Percentiles rank a stretch among this genome's conserved stretches.
Conservation (phyloP, 2,329 filamentous ascomycete genomes). For the Daldinia sp. region DNA sequence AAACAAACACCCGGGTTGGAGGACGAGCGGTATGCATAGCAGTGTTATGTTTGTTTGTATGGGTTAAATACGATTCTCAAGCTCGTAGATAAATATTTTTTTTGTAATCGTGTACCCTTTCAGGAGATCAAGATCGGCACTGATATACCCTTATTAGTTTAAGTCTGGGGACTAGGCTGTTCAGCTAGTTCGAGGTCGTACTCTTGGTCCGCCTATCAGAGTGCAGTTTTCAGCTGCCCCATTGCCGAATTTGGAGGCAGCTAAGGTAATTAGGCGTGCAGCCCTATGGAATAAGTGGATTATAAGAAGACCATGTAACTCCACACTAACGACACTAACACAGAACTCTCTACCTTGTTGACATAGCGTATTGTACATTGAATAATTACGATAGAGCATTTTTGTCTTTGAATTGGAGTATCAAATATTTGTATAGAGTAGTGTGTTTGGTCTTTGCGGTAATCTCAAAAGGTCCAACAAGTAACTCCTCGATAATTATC, state of each 20-base stretch:
- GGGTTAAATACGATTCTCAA: not conserved
- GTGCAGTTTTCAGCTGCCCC: not conserved
- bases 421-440: too few species aligned
- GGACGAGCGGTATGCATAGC: not conserved
- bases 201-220: not conserved
- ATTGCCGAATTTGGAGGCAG: not conserved
- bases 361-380: too few species aligned
- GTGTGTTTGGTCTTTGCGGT: too few species aligned
- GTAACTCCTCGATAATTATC: too few species aligned
- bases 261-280: not conserved
- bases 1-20: not conserved
- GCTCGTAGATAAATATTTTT: not conserved
- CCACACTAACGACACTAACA: not conserved
- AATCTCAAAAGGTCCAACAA: too few species aligned
- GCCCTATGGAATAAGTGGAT: not conserved
- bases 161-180: not conserved
- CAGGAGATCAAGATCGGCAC: constrained; percentile 5
- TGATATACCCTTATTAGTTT: not conserved
- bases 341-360: not conserved
- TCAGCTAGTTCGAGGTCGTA: not conserved
- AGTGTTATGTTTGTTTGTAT: not conserved
- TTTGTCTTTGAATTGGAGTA: too few species aligned
- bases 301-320: not conserved
- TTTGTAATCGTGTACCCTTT: not conserved
- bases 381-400: too few species aligned